phyloP scores from a whole-genome alignment of 2,329 filamentous ascomycete genomes.

The Geosmithia putterillii region DNA sequence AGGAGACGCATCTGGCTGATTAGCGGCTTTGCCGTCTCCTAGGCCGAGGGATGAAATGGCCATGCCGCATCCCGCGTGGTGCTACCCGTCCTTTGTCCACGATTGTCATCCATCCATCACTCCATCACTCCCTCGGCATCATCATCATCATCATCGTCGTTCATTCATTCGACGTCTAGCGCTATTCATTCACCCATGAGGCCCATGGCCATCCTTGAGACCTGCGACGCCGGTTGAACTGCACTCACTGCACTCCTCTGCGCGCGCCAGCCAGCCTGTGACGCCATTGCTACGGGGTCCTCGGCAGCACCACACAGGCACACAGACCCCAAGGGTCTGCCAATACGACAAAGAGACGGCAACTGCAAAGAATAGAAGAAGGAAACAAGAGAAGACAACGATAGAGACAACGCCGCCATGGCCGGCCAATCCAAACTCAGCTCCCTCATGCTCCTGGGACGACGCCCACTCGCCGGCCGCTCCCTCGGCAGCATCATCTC shows the following conservation, averaged over 20 bases:
- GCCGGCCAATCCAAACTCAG: conserved; percentile 66
- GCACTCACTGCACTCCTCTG: not conserved
- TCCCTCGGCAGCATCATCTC: conserved; percentile 53
- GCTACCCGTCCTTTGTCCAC: too few species aligned
- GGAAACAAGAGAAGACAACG: not conserved
- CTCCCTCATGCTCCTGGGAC: conserved; percentile 36
- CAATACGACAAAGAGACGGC: not conserved
- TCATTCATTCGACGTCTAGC: too few species aligned
- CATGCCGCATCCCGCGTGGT: too few species aligned
- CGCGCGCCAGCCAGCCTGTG: too few species aligned
- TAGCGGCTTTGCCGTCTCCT: not conserved
- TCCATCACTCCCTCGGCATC: too few species aligned
- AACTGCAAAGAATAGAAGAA: not conserved
- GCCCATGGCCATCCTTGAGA: too few species aligned
- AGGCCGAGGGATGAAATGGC: not conserved
- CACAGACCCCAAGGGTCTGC: too few species aligned
- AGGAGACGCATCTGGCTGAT: not conserved
- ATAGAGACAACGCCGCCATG: conserved; percentile 34
- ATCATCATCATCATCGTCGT: too few species aligned
- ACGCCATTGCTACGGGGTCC: too few species aligned
- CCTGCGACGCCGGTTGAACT: not conserved
- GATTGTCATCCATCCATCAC: too few species aligned
- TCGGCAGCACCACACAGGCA: too few species aligned
- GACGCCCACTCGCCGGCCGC: conserved; percentile 40
- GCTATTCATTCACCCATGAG: too few species aligned